phyloP scores from a whole-genome alignment of 306 rosid species.

The Erythrophleum fordii region DNA sequence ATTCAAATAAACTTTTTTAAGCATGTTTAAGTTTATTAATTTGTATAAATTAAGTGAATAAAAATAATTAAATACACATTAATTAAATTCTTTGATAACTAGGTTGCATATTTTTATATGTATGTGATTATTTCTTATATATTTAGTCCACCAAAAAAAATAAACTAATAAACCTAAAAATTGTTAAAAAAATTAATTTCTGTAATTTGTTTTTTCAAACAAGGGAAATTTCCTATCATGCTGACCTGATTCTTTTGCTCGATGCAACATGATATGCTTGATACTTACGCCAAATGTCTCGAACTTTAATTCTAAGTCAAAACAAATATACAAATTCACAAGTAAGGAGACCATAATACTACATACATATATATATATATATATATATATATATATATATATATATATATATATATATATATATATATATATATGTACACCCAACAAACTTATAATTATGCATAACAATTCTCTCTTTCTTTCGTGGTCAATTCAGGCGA shows the following conservation, averaged over 20 bases:
- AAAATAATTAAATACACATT: background rate
- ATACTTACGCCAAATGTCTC: background rate
- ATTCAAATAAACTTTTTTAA: too few species aligned
- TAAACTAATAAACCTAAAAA: background rate
- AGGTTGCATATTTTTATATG: too few species aligned
- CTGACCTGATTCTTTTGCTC: background rate
- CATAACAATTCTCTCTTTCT: background rate
- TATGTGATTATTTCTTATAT: background rate
- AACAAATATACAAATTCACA: background rate
- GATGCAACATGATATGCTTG: background rate
- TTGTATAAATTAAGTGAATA: background rate
- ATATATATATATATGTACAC: too few species aligned
- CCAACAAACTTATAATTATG: background rate
- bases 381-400: too few species aligned
- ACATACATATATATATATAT: too few species aligned
- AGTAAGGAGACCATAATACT: background rate
- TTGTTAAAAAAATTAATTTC: background rate
- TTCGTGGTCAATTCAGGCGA: background rate
- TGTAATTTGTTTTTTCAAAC: background rate
- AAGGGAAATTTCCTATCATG: background rate
- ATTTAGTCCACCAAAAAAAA: background rate
- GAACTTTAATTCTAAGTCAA: background rate
- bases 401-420: too few species aligned
- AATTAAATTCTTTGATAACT: background rate
- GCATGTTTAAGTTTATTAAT: background rate